Conservation (phyloP, 2,329 filamentous ascomycete species). For the Ambrosiella xylebori region DNA sequence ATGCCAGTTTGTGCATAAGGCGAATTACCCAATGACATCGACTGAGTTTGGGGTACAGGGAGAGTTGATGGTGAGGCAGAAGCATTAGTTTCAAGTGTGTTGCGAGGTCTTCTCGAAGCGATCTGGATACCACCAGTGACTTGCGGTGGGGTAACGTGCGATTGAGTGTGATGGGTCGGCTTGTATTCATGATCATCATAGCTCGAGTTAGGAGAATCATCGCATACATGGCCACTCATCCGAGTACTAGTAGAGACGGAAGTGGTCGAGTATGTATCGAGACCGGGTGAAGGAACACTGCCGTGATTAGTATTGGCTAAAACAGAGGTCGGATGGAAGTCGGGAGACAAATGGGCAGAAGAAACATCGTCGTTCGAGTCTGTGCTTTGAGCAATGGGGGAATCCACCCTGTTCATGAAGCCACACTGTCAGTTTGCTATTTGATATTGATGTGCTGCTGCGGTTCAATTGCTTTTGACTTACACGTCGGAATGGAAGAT, state of each 20-base stretch:
- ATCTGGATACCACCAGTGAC: conserved; percentile 19
- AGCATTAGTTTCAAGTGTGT: background rate
- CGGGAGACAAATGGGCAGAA: conserved; percentile 1
- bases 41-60: background rate
- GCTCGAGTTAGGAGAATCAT: background rate
- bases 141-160: conserved; percentile 34
- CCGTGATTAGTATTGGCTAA: background rate
- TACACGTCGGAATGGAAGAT: too few relatives aligned
- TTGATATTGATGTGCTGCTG: too few relatives aligned
- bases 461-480: too few relatives aligned
- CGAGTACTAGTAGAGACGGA: conserved; percentile 32
- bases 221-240: conserved; percentile 28
- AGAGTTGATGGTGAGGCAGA: conserved; percentile 16
- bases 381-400: background rate
- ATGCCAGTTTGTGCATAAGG: conserved; percentile 30
- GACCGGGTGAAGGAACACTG: conserved; percentile 25
- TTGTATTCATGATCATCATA: conserved; percentile 3
- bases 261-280: conserved; percentile 31
- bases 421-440: background rate
- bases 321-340: background rate
- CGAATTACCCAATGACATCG: conserved; percentile 22
- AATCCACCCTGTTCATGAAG: background rate
- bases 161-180: conserved; percentile 21
- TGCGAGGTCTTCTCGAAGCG: conserved; percentile 36
- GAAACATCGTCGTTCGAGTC: background rate